These are phyloP conservation scores for Chenopodium suecicum DNA, from an alignment of 148 eudicot genomes.

Conservation along the genomic window DNA sequence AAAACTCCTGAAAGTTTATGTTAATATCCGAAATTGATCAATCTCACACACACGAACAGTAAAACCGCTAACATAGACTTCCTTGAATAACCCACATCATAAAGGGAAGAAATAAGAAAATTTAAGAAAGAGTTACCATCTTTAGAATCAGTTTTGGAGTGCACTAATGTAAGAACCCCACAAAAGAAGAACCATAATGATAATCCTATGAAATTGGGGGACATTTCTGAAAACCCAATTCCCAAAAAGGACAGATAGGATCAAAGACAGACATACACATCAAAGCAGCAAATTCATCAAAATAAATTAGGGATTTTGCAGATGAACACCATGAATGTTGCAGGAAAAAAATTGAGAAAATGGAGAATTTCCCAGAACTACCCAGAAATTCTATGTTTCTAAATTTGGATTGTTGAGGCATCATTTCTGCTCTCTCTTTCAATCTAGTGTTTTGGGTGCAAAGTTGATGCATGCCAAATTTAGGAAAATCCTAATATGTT, in stretches of 20 bases:
- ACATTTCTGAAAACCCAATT: constrained; percentile 34
- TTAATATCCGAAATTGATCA: not conserved
- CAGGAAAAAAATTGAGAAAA: not conserved
- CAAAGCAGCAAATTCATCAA: constrained; percentile 11
- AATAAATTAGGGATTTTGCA: not conserved
- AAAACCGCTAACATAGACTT: not conserved
- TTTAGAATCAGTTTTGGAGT: constrained; percentile 39
- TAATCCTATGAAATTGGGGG: constrained; percentile 30
- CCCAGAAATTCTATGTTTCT: constrained; percentile 19
- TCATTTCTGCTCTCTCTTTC: not conserved
- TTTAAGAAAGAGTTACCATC: constrained; percentile 36
- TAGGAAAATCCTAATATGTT: constrained; percentile 10
- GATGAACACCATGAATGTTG: constrained; percentile 17
- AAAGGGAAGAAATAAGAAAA: constrained; percentile 7
- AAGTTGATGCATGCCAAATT: constrained; percentile 26
- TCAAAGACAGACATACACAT: constrained; percentile 18
- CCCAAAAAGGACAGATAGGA: constrained; percentile 13
- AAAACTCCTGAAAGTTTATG: not conserved
- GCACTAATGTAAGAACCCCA: constrained; percentile 38
- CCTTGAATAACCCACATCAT: not conserved
- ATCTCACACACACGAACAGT: not conserved
- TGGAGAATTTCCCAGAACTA: constrained; percentile 13
- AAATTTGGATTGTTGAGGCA: constrained; percentile 25
- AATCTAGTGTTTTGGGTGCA: not conserved
- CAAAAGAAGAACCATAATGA: constrained; percentile 26